phyloP scores from a whole-genome alignment of 2,329 filamentous ascomycete genomes.

The Biscogniauxia sp. region DNA sequence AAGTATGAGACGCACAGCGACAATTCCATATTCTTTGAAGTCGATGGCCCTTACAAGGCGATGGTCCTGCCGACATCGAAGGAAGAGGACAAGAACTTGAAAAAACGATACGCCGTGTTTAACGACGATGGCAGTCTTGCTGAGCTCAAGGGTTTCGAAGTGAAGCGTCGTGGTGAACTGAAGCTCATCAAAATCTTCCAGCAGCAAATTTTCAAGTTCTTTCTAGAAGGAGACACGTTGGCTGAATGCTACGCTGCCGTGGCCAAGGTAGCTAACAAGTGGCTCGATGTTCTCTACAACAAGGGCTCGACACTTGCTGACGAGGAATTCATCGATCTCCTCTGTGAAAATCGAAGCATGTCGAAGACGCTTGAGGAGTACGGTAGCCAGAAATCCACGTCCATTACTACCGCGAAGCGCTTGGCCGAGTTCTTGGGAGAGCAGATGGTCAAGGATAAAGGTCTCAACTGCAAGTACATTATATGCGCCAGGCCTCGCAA shows the following conservation, averaged over 20 bases:
- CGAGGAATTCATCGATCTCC: conserved; percentile 97
- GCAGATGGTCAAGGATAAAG: conserved; percentile 99
- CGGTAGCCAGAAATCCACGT: conserved; percentile 91
- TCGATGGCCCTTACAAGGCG: conserved; percentile 94
- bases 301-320: conserved; percentile 89
- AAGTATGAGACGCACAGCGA: conserved; percentile 97
- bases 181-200: conserved; percentile 99
- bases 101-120: conserved; percentile 98
- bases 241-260: conserved; percentile 88
- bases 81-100: conserved; percentile 98
- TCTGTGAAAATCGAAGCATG: conserved; percentile 99
- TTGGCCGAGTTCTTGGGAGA: conserved; percentile 95
- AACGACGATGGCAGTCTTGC: conserved; percentile 95
- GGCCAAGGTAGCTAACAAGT: conserved; percentile 91
- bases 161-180: conserved; percentile 94
- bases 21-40: conserved; percentile 99
- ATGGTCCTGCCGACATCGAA: conserved; percentile 98
- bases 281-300: conserved; percentile 91
- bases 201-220: conserved; percentile 99
- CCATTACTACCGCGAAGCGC: conserved; percentile 96
- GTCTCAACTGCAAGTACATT: conserved; percentile 99
- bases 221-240: conserved; percentile 85
- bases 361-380: conserved; percentile 96
- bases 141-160: conserved; percentile 94
- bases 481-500: conserved; percentile 85